Evolutionary conservation across 1,284 basidiomycete species (phyloP), one percentile per base, ranked within the genome.

Genomic region (Microbotryum saponariae): DNA sequence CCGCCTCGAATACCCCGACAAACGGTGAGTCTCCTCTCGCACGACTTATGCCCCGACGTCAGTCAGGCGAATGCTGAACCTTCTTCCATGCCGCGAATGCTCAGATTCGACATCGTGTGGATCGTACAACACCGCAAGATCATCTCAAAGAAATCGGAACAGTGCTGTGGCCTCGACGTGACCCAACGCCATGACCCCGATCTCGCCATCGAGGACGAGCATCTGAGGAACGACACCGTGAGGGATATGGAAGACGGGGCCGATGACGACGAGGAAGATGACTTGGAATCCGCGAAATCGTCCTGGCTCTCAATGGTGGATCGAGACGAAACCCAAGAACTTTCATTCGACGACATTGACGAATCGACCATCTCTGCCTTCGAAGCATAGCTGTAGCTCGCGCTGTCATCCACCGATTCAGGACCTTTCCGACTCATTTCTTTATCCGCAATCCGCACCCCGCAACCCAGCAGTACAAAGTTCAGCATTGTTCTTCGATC

Each of bases 81-180:
- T n/a, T 6, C 48, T 16, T n/a, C 23, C 25, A 6, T 18, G 9
- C 37, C 12, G 49, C 49, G 14, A 12, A 46, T 18, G 23, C 42
- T 55, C 23, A 67, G 63, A 12, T 72, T 59, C 59, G 66, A 69
- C 57, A 62, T 71, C 52, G 65, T 71, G 44, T 72, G 71, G 69
- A 69, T 66, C 2, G 31, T 73, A 16, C 53, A 65, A 14, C 44
- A 69, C 42, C 46, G 60, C 25, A 51, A 59, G 2, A 46, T 72
- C 52, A 61, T 71, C 52, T 57, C 62, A 2, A 70, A 71, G 33
- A 72, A 72, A 20, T 59, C 47, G 8, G 71, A 72, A 53, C 59
- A 63, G 20, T 72, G 71, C 48, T 59, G 66, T 1, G 70, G 69
- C 2, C 45, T 71, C 23, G 71, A 72, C 54, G 29, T 50, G 54